Evolutionary conservation across 169 alveolate genomes (phyloP).

Genomic region (Eimeria acervulina): DNA sequence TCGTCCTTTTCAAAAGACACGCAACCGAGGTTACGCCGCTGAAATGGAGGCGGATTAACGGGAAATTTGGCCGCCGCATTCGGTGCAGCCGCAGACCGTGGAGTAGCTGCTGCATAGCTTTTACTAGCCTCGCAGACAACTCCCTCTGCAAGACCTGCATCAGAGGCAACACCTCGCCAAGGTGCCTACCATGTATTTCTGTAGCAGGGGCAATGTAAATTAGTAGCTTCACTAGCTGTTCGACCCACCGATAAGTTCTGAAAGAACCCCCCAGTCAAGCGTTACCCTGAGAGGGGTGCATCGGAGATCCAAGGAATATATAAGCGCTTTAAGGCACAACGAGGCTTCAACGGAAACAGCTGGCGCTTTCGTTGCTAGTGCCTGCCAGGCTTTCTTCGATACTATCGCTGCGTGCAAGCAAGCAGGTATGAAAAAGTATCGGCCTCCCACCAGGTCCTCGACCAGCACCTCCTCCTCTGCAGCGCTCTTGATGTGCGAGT

Average conservation of each 20-base stretch:
- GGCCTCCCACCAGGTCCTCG: constrained; percentile 58
- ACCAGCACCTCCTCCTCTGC: constrained; percentile 65
- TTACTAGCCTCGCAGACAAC: constrained; percentile 4
- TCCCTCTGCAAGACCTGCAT: neutral
- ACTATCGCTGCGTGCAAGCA: constrained; percentile 19
- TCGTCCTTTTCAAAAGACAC: neutral
- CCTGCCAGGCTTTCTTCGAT: constrained; percentile 4
- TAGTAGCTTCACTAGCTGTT: neutral
- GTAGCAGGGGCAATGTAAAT: neutral
- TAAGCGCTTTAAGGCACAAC: constrained; percentile 33
- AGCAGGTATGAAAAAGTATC: constrained; percentile 45
- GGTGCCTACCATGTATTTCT: neutral
- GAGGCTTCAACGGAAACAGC: constrained; percentile 47
- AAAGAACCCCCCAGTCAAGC: constrained; percentile 45
- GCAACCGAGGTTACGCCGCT: neutral
- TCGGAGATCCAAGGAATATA: constrained; percentile 39
- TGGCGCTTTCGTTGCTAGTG: constrained; percentile 12
- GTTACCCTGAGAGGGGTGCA: constrained; percentile 46
- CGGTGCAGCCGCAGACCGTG: neutral
- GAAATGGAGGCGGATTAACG: neutral
- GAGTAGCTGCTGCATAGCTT: neutral
- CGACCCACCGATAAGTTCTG: constrained; percentile 48
- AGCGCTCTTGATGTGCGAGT: neutral
- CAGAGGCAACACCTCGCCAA: neutral
- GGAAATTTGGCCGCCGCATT: neutral